Base-by-base conservation (phyloP, 2,329 filamentous ascomycete species). In the Pestalotiopsis sp. region DNA sequence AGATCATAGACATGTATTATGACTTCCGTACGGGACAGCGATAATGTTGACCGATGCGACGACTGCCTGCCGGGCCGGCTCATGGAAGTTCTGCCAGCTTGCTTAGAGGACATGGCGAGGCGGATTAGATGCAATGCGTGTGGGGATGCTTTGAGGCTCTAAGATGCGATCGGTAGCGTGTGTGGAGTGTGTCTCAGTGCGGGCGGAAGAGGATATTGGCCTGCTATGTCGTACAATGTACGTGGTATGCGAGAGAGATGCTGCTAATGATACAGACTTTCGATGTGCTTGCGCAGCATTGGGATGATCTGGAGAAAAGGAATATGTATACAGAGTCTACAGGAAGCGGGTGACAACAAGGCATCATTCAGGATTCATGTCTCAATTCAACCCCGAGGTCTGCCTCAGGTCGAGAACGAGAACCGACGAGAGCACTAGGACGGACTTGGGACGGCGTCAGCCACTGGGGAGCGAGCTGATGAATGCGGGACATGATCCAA, bases 1-100 rank as follows among this genome's bases (percentile, higher is more conserved):
- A 94, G 83, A 78, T 94, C 92, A 75, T 94, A 94, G 74, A 94
- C 89, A 75, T 94, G 89, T 75, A 94, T 94, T 61, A 87, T 81
- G 69, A 94, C 86, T 76, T 94, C 90, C 2, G 90, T 93, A 76
- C 91, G 91, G 72, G 90, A 88, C 22, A 92, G 80, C 17, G 91
- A 92, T 60, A 92, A 77, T 1, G 90, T 92, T 67, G 88, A 89
- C 70, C 90, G 82, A 75, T 92, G 91, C 59, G 80, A 78, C 58
- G 69, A 78, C 68, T 70, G 75, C 69, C 74, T 72, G 4, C 73
- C 75, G 13, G 79, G 78, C 68, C 78, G 78, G 66, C 75, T 74
- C 59, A 78, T 76, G 66, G 79, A 78, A 13, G 78, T 40, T 20
- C 68, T 48, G n/a, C 57, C 30, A n/a, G 66, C 77, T 70, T 80